Conservation (phyloP, 1,284 basidiomycete species). For the Malassezia sp. region DNA sequence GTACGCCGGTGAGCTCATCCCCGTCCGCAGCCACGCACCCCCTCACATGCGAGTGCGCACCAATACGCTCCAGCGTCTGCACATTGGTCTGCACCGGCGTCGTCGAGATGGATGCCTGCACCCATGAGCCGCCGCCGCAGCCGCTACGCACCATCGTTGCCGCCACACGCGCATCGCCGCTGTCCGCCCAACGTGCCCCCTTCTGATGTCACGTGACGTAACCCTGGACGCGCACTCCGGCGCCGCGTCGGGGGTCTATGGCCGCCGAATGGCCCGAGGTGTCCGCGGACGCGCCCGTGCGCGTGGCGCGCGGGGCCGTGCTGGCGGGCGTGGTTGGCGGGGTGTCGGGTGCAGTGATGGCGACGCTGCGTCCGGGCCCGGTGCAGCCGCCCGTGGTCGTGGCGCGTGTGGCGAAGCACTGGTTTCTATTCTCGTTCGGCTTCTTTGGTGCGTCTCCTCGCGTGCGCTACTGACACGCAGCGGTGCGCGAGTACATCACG, state of each 20-base stretch:
- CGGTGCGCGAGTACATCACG: slow-evolving; percentile 6
- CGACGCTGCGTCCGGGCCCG: not conserved
- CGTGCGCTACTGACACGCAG: not conserved
- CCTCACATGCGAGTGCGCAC: slow-evolving; percentile 42
- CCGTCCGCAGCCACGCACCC: slow-evolving; percentile 17
- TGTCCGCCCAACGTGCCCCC: not conserved
- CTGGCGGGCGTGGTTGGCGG: not conserved
- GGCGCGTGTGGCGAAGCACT: slow-evolving; percentile 1
- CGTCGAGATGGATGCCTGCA: slow-evolving; percentile 35
- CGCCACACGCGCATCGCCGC: not conserved
- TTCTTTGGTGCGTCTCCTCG: slow-evolving; percentile 16
- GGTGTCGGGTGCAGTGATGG: not conserved
- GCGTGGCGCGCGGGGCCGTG: slow-evolving; percentile 1
- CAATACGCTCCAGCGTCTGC: slow-evolving; percentile 42
- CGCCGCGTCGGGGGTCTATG: too few relatives aligned
- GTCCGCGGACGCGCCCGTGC: not conserved
- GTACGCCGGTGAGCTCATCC: slow-evolving; percentile 37
- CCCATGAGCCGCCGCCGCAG: not conserved
- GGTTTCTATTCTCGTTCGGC: slow-evolving; percentile 11
- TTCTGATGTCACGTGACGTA: too few relatives aligned
- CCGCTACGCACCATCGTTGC: slow-evolving; percentile 10
- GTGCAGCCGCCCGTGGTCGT: not conserved
- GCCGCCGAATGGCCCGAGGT: too few relatives aligned
- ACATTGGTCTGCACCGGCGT: slow-evolving; percentile 26
- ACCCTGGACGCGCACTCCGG: too few relatives aligned